Evolutionary conservation across 2,329 filamentous ascomycete species (phyloP).

Genomic region (Fusarium lyarnte): DNA sequence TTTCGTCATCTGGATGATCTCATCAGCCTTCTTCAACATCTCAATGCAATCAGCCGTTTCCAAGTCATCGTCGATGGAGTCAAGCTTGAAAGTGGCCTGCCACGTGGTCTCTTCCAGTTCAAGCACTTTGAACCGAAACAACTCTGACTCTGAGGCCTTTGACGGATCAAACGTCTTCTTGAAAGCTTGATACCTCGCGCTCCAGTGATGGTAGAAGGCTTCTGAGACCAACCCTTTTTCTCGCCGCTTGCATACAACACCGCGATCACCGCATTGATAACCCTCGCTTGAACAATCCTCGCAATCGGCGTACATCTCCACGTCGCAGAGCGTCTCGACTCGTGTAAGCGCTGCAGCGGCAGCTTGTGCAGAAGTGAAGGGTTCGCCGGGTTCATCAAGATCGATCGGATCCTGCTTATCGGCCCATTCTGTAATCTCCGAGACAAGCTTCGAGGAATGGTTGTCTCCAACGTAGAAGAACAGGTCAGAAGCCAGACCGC

Average conservation of each 20-base stretch:
- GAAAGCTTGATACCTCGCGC: background rate
- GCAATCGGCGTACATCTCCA: background rate
- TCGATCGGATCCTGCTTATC: background rate
- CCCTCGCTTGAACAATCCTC: background rate
- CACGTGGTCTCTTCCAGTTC: constrained; percentile 5
- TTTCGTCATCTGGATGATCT: background rate
- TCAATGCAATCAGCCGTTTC: background rate
- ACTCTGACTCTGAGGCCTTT: background rate
- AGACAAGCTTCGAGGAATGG: constrained; percentile 1
- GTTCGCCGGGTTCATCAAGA: background rate
- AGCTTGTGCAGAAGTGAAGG: constrained; percentile 6
- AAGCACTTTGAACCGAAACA: background rate
- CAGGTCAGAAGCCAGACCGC: background rate
- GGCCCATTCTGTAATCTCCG: background rate
- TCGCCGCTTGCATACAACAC: background rate
- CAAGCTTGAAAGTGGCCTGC: background rate
- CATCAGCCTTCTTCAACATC: background rate
- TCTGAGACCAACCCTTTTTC: background rate
- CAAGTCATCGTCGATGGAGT: background rate
- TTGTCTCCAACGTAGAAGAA: constrained; percentile 4
- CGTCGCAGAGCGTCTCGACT: background rate
- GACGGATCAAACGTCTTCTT: background rate
- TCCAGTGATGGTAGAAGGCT: constrained; percentile 9
- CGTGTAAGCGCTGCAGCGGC: background rate
- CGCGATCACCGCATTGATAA: background rate